Evolutionary conservation across 768 basidiomycete species (phyloP).

Genomic region (Rhizopogon vulgaris): DNA sequence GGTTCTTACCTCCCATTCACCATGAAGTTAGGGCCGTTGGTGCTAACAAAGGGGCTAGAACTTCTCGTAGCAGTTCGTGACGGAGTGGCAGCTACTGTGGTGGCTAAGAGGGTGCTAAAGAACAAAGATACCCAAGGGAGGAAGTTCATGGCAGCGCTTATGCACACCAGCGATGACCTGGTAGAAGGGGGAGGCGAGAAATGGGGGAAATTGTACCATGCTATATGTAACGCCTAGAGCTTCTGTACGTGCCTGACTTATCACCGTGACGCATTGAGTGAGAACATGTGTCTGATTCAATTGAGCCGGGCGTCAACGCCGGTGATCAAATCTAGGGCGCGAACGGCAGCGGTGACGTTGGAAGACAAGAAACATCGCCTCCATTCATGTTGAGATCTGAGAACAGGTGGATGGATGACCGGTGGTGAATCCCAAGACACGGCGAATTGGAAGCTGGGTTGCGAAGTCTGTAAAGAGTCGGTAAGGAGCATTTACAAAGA

Average conservation of each 20-base stretch:
- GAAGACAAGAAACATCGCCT: background rate
- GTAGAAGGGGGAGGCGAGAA: conserved; percentile 1
- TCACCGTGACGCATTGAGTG: background rate
- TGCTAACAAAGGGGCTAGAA: conserved; percentile 38
- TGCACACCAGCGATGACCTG: conserved; percentile 1
- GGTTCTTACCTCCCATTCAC: conserved; percentile 47
- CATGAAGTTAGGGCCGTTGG: conserved; percentile 38
- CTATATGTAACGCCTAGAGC: conserved; percentile 12
- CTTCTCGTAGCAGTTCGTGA: conserved; percentile 28
- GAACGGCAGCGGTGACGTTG: background rate
- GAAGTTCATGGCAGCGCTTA: conserved; percentile 27
- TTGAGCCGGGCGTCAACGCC: conserved; percentile 1
- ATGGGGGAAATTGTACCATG: background rate
- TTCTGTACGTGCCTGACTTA: conserved; percentile 11
- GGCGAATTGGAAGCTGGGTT: no score
- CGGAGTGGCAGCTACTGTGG: conserved; percentile 22
- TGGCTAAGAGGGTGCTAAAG: conserved; percentile 26
- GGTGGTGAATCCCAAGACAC: no score
- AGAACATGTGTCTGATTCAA: conserved; percentile 3
- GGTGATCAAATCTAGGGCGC: background rate
- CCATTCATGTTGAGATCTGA: background rate
- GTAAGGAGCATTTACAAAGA: no score
- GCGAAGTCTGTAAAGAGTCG: no score
- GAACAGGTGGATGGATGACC: background rate
- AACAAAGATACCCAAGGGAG: conserved; percentile 23